A percentile compares a stretch with the other conserved stretches of the same genome.
phyloP scores from a whole-genome alignment of 148 eudicot species.

The Rhododendron vialii region DNA sequence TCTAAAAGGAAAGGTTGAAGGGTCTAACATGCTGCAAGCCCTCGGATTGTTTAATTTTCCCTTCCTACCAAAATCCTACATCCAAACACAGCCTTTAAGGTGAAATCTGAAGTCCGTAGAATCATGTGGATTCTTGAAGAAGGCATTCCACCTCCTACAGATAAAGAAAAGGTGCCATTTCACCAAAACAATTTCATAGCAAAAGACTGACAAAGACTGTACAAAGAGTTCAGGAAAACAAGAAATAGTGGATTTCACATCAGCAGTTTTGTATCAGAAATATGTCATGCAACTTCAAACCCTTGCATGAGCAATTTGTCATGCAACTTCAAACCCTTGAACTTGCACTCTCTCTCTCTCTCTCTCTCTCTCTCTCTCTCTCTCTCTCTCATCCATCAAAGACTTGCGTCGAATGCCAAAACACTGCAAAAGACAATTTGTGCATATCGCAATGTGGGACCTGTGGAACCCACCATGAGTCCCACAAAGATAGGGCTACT shows the following conservation, averaged over 20 bases:
- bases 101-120: neutral
- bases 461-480: too few species aligned
- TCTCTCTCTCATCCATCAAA: too few species aligned
- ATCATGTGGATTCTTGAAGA: neutral
- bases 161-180: neutral
- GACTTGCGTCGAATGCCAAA: too few species aligned
- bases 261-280: neutral
- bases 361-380: too few species aligned
- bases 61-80: neutral
- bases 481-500: too few species aligned
- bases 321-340: too few species aligned
- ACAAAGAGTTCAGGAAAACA: neutral
- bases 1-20: neutral
- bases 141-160: neutral
- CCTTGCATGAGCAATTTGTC: neutral
- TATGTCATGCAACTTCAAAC: neutral
- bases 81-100: neutral
- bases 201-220: neutral
- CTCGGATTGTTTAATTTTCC: neutral
- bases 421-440: too few species aligned
- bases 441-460: too few species aligned
- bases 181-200: neutral
- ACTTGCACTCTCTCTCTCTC: too few species aligned
- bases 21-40: neutral
- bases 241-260: neutral